phyloP scores from a whole-genome alignment of 1,284 basidiomycete species.

The Sporisorium reilianum region DNA sequence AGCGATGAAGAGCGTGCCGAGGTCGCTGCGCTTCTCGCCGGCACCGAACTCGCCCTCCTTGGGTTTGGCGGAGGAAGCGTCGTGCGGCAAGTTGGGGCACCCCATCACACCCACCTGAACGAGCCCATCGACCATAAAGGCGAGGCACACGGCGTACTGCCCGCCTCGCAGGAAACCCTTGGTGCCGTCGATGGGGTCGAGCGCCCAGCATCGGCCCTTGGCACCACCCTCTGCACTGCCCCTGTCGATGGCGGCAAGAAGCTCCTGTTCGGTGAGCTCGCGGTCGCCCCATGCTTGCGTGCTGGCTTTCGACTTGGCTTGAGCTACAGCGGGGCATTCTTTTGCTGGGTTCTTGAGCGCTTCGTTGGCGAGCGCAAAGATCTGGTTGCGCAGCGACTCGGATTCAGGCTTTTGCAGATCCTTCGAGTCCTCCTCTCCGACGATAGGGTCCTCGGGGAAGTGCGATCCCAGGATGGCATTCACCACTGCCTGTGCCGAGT shows the following conservation, averaged over 20 bases:
- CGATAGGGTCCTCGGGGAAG: constrained; percentile 88
- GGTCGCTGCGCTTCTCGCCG: constrained; percentile 47
- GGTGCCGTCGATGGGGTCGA: constrained; percentile 92
- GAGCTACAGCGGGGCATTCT: constrained; percentile 70
- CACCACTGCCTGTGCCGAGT: constrained; percentile 66
- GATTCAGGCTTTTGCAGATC: constrained; percentile 73
- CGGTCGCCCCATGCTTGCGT: constrained; percentile 70
- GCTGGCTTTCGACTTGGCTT: constrained; percentile 70
- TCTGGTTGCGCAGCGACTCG: constrained; percentile 75
- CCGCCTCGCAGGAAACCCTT: constrained; percentile 96
- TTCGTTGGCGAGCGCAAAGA: constrained; percentile 86
- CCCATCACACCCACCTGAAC: constrained; percentile 86
- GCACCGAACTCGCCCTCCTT: constrained; percentile 64
- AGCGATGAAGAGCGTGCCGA: constrained; percentile 64
- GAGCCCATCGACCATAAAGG: constrained; percentile 84
- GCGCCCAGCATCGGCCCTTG: constrained; percentile 84
- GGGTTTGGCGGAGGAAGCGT: constrained; percentile 70
- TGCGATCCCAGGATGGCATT: constrained; percentile 70
- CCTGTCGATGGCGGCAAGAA: constrained; percentile 86
- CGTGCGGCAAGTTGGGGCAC: constrained; percentile 84
- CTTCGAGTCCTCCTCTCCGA: constrained; percentile 93
- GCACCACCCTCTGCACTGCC: constrained; percentile 84
- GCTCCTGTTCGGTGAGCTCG: constrained; percentile 70
- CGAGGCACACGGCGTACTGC: constrained; percentile 96
- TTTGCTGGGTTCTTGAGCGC: constrained; percentile 73